phyloP scores from a whole-genome alignment of 2,329 filamentous ascomycete species.

The Fusarium tupiense region DNA sequence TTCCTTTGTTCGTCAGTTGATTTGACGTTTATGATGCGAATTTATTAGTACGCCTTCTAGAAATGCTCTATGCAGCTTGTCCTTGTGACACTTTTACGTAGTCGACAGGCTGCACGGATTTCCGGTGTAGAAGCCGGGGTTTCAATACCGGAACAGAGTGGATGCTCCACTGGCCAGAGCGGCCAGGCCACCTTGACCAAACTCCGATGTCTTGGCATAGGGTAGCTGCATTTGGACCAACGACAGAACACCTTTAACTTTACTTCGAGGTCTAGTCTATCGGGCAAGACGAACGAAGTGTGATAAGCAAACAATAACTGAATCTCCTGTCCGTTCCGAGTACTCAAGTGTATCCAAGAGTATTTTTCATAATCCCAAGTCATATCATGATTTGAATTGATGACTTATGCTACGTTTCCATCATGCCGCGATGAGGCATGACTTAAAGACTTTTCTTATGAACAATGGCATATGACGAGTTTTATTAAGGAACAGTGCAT shows the following conservation, averaged over 20 bases:
- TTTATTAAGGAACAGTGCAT: background rate
- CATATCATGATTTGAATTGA: too few species aligned
- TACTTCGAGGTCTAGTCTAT: background rate
- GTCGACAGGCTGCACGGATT: background rate
- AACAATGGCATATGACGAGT: background rate
- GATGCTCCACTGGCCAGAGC: background rate
- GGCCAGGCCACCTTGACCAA: background rate
- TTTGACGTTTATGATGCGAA: background rate
- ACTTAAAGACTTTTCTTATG: accelerated
- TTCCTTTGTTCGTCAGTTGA: background rate
- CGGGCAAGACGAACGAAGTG: background rate
- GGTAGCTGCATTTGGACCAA: background rate
- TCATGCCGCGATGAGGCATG: accelerated
- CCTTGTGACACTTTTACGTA: slow-evolving; percentile 5
- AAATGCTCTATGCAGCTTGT: background rate
- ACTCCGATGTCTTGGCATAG: background rate
- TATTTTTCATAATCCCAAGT: background rate
- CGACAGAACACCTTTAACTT: background rate
- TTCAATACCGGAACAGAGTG: background rate
- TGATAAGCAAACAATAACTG: background rate
- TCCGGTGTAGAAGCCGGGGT: background rate
- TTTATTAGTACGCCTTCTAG: slow-evolving; percentile 5
- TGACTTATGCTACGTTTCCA: accelerated
- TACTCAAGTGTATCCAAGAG: background rate
- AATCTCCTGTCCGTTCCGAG: background rate